Conservation (phyloP, 768 basidiomycete species). For the Lactarius sanguifluus region DNA sequence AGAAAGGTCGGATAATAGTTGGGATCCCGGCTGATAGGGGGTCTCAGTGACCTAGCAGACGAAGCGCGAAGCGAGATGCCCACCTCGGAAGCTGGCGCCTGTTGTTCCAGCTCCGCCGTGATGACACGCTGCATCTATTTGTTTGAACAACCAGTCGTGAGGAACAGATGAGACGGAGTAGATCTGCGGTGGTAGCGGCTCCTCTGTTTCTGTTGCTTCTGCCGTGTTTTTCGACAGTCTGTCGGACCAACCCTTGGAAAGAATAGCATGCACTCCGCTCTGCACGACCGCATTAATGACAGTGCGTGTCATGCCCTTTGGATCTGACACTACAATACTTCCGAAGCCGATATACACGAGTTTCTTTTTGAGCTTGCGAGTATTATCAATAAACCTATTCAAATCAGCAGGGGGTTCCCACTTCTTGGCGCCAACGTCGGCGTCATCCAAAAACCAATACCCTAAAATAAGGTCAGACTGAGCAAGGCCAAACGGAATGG, state of each 20-base stretch:
- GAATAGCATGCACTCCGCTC: constrained; percentile 87
- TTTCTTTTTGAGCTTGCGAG: constrained; percentile 75
- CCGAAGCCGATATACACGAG: constrained; percentile 98
- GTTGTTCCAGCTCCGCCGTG: constrained; percentile 98
- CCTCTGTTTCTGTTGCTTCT: constrained; percentile 61
- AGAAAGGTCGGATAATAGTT: constrained; percentile 96
- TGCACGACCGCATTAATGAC: constrained; percentile 85
- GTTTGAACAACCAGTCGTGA: constrained; percentile 93
- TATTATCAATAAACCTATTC: constrained; percentile 76
- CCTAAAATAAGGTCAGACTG: constrained; percentile 45
- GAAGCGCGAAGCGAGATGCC: constrained; percentile 22
- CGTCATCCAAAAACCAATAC: constrained; percentile 96
- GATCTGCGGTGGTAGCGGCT: constrained; percentile 74
- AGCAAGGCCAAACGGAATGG: constrained; percentile 1
- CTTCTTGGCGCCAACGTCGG: constrained; percentile 83
- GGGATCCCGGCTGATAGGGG: constrained; percentile 74
- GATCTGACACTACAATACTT: constrained; percentile 95
- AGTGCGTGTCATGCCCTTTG: constrained; percentile 85
- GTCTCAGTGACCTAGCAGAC: constrained; percentile 8
- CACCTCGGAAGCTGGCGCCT: constrained; percentile 90
- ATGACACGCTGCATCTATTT: constrained; percentile 96
- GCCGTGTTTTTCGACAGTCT: constrained; percentile 63
- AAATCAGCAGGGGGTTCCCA: constrained; percentile 86
- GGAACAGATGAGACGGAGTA: constrained; percentile 84
- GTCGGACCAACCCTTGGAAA: constrained; percentile 99